Conservation (phyloP, 2,329 filamentous ascomycete species). For the Fusarium incarnatum region DNA sequence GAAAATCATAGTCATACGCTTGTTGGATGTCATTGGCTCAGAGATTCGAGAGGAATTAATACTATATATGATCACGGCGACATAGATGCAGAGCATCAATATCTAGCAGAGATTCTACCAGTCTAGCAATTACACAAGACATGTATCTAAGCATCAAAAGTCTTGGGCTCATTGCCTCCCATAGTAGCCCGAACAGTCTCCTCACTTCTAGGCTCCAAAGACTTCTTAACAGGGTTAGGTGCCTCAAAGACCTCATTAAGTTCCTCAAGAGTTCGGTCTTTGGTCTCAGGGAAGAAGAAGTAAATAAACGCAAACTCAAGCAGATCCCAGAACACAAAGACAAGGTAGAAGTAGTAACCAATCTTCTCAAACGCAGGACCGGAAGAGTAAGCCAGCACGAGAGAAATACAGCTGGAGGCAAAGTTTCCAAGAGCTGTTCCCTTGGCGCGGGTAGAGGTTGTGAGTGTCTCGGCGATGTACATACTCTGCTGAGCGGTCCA, state of each 20-base stretch:
- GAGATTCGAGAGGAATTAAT: background rate
- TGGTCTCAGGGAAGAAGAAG: slow-evolving; percentile 62
- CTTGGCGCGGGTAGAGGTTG: slow-evolving; percentile 51
- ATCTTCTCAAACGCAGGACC: slow-evolving; percentile 58
- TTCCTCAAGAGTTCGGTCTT: slow-evolving; percentile 63
- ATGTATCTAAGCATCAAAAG: background rate
- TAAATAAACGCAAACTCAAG: slow-evolving; percentile 58
- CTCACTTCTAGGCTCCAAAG: slow-evolving; percentile 30
- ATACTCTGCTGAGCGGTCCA: slow-evolving; percentile 60
- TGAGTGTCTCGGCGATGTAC: slow-evolving; percentile 52
- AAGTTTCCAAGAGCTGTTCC: slow-evolving; percentile 56
- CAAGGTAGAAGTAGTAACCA: slow-evolving; percentile 58
- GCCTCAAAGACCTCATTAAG: slow-evolving; percentile 47
- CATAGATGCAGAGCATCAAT: background rate
- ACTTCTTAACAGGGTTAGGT: slow-evolving; percentile 34
- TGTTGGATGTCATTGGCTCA: background rate
- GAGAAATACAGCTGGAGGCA: slow-evolving; percentile 52
- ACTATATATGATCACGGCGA: background rate
- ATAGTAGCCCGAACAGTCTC: slow-evolving; percentile 32
- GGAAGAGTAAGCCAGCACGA: slow-evolving; percentile 58
- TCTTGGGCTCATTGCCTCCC: slow-evolving; percentile 11
- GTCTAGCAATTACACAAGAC: background rate
- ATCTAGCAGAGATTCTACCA: background rate
- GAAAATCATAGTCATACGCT: no score
- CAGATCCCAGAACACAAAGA: slow-evolving; percentile 60